Evolutionary conservation across 345 rosid genomes (phyloP), one percentile per base, ranked within the genome.

Genomic region (Draba incana): DNA sequence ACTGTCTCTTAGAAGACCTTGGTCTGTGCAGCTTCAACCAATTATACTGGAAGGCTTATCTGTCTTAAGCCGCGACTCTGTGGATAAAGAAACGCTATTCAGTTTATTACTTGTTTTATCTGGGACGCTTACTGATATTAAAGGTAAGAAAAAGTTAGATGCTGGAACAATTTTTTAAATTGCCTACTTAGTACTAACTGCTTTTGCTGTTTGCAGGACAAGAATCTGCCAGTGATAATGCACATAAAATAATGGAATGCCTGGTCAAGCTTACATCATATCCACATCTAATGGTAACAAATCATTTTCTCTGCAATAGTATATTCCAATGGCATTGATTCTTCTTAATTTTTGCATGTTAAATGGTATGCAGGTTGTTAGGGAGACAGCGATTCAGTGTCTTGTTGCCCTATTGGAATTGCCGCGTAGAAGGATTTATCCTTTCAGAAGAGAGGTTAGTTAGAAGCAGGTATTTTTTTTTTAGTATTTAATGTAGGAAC

Each of bases 331-430:
- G 20, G 10, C 5, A 37, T 16, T 47, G 64, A 38, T 59, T 44
- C 5, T 12, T 20, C 0, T 16, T 38, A 27, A 45, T 3, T 41
- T 44, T 23, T 46, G 37, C 24, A 31, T 46, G 56, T 55, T 8
- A 28, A 57, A 72, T 49, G 25, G 30, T 47, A 69, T 67, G 52
- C 80, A 93, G 99, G 79, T 84, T 76, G 87, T 87, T 46, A 86
- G 97, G 49, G 95, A 94, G 80, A 91, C 99, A 1, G 88, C 92
- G 14, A 72, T 94, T 68, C 95, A 88, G 64, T 91, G 99, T 81
- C 94, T 91, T 35, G 73, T 69, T 69, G 87, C 96, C 4, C 54
- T 87, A 78, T 79, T 88, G 48, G 80, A 72, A 74, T 85, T 93
- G 80, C 89, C 97, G 12, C 81, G 83, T 50, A 35, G 85, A 13